Evolutionary conservation across 2,329 filamentous ascomycete genomes (phyloP).

Genomic region (Claviceps citrina): DNA sequence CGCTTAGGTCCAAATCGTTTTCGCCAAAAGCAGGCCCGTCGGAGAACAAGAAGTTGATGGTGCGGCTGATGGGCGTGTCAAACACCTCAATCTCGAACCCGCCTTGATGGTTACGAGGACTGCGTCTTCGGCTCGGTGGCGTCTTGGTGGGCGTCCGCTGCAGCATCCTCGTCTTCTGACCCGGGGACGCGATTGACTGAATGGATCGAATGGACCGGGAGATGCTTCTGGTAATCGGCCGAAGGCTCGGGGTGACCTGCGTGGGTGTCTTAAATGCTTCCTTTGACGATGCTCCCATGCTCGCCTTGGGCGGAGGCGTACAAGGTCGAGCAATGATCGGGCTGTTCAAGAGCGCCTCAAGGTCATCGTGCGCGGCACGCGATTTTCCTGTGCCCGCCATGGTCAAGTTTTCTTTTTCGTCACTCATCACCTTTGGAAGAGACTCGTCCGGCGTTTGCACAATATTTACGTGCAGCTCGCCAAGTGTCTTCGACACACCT

Average conservation of each 20-base stretch:
- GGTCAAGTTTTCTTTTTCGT: conserved; percentile 32
- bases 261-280: conserved; percentile 47
- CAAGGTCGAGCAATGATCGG: conserved; percentile 29
- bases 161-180: conserved; percentile 25
- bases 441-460: conserved; percentile 28
- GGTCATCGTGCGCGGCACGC: conserved; percentile 31
- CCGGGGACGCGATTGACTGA: conserved; percentile 29
- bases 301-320: conserved; percentile 35
- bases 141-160: conserved; percentile 34
- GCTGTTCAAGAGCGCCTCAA: conserved; percentile 53
- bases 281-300: conserved; percentile 21
- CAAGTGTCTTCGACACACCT: conserved; percentile 44
- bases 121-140: conserved; percentile 26
- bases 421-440: conserved; percentile 12
- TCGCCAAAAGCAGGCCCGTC: conserved; percentile 33
- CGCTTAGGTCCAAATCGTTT: conserved; percentile 29
- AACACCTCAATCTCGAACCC: conserved; percentile 26
- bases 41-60: conserved; percentile 48
- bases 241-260: conserved; percentile 44
- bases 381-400: conserved; percentile 4
- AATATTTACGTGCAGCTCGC: conserved; percentile 39
- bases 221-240: conserved; percentile 45
- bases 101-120: conserved; percentile 25
- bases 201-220: conserved; percentile 38
- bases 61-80: conserved; percentile 45